Evolutionary conservation across 2,329 filamentous ascomycete genomes (phyloP).

Genomic region (Trichoderma oligosporum): DNA sequence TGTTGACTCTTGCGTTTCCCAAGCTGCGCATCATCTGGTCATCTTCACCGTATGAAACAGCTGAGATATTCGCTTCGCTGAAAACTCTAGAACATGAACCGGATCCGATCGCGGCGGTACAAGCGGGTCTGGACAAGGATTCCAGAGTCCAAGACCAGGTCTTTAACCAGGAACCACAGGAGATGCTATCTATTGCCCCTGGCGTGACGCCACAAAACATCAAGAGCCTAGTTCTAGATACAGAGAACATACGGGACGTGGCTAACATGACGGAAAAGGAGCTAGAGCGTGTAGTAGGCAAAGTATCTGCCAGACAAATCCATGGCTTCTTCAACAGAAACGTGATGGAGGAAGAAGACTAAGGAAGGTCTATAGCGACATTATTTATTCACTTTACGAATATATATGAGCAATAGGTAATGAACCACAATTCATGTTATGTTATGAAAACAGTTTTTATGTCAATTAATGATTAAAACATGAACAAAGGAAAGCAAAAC

Average conservation of each 20-base stretch:
- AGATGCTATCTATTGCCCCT: slow-evolving; percentile 82
- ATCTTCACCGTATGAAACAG: slow-evolving; percentile 87
- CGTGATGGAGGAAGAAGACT: slow-evolving; percentile 48
- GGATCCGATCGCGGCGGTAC: slow-evolving; percentile 81
- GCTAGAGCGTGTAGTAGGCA: slow-evolving; percentile 70
- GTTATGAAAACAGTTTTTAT: no score
- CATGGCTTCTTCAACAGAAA: slow-evolving; percentile 73
- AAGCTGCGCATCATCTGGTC: slow-evolving; percentile 91
- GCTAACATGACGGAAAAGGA: slow-evolving; percentile 79
- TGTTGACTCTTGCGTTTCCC: slow-evolving; percentile 89
- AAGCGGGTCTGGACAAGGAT: slow-evolving; percentile 63
- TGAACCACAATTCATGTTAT: no score
- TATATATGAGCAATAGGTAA: no score
- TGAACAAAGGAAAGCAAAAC: no score
- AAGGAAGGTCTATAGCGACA: not conserved
- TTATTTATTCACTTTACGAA: not conserved
- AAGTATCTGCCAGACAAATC: slow-evolving; percentile 71
- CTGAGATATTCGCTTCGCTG: slow-evolving; percentile 91
- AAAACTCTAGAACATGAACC: slow-evolving; percentile 89
- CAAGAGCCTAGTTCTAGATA: slow-evolving; percentile 65
- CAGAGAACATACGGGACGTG: slow-evolving; percentile 74
- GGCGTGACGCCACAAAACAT: slow-evolving; percentile 80
- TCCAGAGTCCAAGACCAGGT: slow-evolving; percentile 62
- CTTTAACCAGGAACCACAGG: slow-evolving; percentile 82
- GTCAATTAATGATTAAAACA: no score